Base-by-base conservation (phyloP, 805 yeast genomes). In the Candida golubevii region DNA sequence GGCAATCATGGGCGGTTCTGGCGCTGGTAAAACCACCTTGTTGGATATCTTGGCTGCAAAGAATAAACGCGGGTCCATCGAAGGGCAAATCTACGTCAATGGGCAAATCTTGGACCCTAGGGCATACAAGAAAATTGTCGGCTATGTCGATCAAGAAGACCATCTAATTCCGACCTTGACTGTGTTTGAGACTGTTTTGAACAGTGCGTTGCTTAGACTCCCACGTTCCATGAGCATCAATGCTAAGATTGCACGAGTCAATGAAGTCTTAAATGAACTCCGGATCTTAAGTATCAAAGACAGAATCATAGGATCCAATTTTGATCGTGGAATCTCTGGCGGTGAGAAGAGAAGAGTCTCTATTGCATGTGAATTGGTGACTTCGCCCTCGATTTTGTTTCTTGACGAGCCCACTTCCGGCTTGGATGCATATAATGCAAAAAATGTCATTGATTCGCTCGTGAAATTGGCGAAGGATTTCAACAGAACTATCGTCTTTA, bases 1-100 rank as follows among this genome's bases (percentile, higher is more conserved):
- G 60, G 98, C 99, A 0, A 88, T 93, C 35, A 88, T 93, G 96
- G 99, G 99, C 36, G 97, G 97, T 1, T 90, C 97, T 0, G 99
- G 99, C 39, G 98, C 99, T 11, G 99, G 99, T 41, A 93, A 93
- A 61, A 91, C 99, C 0, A 91, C 99, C 0, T 67, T 93, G 35
- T 69, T 93, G 41, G 99, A 93, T 59, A 89, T 93, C 47, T 69
- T 93, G 44, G 98, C 98, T 0, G 85, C 83, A 38, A 93, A 91
- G 60, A 78, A 82, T 59, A 93, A 91, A 59, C 75, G 82, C 30
- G 99, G 99, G 2, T 49, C 52, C 0, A 74, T 80, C 8, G 54
- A 69, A 1, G 97, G 97, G n/a, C 59, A 68, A 1, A 78, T 91
- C 10, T 78, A 73, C 53, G 78, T 89, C 18, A 93, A 93, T 62